These are phyloP conservation scores for Purpureocillium takamizusanense DNA, from an alignment of 2,329 filamentous ascomycete genomes.

Conservation along the genomic window DNA sequence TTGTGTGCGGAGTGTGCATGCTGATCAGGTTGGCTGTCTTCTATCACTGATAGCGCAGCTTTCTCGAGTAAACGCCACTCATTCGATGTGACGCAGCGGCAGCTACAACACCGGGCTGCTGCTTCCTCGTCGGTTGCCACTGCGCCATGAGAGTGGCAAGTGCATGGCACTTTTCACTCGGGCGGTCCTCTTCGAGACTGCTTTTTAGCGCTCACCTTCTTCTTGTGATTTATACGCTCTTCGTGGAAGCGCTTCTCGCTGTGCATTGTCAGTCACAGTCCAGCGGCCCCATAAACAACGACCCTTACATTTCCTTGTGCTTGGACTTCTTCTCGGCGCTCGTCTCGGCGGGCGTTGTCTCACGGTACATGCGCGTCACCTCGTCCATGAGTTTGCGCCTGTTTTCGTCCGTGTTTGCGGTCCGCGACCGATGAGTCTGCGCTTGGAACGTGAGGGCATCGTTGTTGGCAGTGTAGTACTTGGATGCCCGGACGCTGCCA, in stretches of 20 bases:
- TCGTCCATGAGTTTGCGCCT: conserved; percentile 38
- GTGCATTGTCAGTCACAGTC: conserved; percentile 7
- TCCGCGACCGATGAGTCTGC: conserved; percentile 43
- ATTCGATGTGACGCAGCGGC: no score
- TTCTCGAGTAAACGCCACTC: no score
- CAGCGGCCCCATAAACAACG: background rate
- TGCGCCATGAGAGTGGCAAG: no score
- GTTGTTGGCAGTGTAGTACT: conserved; percentile 41
- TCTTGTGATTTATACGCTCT: conserved; percentile 37
- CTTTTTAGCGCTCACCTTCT: conserved; percentile 41
- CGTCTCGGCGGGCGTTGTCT: conserved; percentile 36
- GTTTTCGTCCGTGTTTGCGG: conserved; percentile 45
- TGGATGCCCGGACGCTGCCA: conserved; percentile 36
- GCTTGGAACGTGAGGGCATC: conserved; percentile 47
- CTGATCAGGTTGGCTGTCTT: no score
- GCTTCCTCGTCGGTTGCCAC: no score
- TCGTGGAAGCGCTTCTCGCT: conserved; percentile 39
- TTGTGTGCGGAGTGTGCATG: no score
- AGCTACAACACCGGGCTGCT: no score
- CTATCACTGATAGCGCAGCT: no score
- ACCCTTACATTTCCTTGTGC: conserved; percentile 34
- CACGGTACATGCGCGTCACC: conserved; percentile 36
- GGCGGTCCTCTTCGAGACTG: conserved; percentile 30
- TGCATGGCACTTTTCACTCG: conserved; percentile 9
- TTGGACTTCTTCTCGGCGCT: conserved; percentile 38